Conservation (phyloP, 768 basidiomycete species). For the Xanthoconium purpureum region DNA sequence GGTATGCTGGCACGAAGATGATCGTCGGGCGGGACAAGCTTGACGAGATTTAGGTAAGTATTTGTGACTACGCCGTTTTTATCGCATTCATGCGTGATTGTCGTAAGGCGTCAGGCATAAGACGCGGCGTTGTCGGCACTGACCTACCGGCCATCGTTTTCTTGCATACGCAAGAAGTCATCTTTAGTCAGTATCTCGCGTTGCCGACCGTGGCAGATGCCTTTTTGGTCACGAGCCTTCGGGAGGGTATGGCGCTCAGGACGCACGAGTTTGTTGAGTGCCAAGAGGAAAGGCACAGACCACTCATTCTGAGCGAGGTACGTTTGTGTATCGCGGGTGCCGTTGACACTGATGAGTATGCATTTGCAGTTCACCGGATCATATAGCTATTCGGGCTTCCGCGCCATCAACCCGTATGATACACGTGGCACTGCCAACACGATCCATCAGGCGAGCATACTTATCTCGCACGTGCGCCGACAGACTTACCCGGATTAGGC, state of each 20-base stretch:
- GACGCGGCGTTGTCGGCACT: slow-evolving; percentile 77
- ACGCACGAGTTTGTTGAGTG: slow-evolving; percentile 86
- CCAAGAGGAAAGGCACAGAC: slow-evolving; percentile 64
- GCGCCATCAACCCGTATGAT: slow-evolving; percentile 85
- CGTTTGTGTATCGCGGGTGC: neutral
- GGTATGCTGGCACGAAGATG: slow-evolving; percentile 83
- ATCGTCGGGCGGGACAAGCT: slow-evolving; percentile 88
- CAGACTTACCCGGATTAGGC: slow-evolving; percentile 39
- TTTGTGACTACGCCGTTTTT: neutral
- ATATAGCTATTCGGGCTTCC: slow-evolving; percentile 83
- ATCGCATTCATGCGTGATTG: neutral
- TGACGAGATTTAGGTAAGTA: slow-evolving; percentile 68
- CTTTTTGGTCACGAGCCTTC: slow-evolving; percentile 78
- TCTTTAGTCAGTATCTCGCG: slow-evolving; percentile 83
- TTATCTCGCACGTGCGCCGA: neutral
- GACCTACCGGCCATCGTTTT: slow-evolving; percentile 85
- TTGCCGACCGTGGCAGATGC: slow-evolving; percentile 80
- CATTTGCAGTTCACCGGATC: slow-evolving; percentile 73
- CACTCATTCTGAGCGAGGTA: slow-evolving; percentile 78
- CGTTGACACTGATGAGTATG: neutral
- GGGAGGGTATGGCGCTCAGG: slow-evolving; percentile 84
- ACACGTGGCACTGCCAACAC: slow-evolving; percentile 79
- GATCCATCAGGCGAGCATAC: slow-evolving; percentile 49
- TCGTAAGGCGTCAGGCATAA: slow-evolving; percentile 74
- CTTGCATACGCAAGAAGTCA: slow-evolving; percentile 79